A percentile compares a stretch with the other conserved stretches of the same genome.
Evolutionary conservation across 805 yeast species (phyloP).

Genomic region (Ogataea dorogensis): DNA sequence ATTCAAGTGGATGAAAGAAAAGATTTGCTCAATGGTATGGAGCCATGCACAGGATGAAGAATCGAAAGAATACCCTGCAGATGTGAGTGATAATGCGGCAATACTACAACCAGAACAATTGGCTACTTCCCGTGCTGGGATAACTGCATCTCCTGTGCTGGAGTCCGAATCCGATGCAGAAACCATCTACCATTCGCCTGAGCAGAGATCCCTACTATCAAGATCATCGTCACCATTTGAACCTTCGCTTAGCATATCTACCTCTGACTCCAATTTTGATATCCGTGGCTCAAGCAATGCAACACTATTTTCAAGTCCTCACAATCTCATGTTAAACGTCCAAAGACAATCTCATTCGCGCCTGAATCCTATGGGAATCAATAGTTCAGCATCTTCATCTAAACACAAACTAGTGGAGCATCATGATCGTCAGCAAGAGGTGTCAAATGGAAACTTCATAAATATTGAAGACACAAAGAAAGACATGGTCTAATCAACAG

Average conservation of each 20-base stretch:
- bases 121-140: too few relatives aligned
- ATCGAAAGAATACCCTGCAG: background rate
- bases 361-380: constrained; percentile 6
- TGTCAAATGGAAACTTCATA: constrained; percentile 58
- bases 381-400: constrained; percentile 13
- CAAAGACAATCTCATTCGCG: constrained; percentile 12
- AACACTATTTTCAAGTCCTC: constrained; percentile 10
- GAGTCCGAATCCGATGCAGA: constrained; percentile 24
- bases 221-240: constrained; percentile 23
- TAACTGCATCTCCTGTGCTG: constrained; percentile 9
- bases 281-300: constrained; percentile 22
- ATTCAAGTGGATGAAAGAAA: constrained; percentile 28
- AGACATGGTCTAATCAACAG: constrained; percentile 25
- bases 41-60: background rate
- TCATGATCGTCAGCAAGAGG: constrained; percentile 36
- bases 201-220: constrained; percentile 20
- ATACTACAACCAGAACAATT: too few relatives aligned
- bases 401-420: constrained; percentile 21
- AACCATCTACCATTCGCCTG: constrained; percentile 29
- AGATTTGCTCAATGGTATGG: constrained; percentile 17
- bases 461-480: constrained; percentile 44
- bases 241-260: constrained; percentile 21
- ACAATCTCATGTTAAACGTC: background rate
- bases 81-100: background rate
- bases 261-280: constrained; percentile 27